Conservation (phyloP, 768 basidiomycete species). For the Phallus indusiatus region DNA sequence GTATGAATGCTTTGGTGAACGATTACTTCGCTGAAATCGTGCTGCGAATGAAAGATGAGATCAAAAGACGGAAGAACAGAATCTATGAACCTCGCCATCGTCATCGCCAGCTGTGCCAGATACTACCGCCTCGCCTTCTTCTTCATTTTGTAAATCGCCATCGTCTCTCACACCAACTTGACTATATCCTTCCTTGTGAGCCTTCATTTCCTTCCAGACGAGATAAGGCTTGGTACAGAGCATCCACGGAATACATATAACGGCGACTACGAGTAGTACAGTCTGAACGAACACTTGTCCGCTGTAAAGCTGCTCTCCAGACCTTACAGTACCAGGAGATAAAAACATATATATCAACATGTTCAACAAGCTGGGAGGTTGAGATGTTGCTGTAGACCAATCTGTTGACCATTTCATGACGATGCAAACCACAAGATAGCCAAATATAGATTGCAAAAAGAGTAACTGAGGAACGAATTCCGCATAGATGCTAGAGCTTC, state of each 20-base stretch:
- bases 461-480: slow-evolving; percentile 97
- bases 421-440: slow-evolving; percentile 90
- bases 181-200: slow-evolving; percentile 75
- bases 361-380: slow-evolving; percentile 85
- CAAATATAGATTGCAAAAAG: slow-evolving; percentile 96
- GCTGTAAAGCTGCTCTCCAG: slow-evolving; percentile 62
- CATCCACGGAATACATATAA: slow-evolving; percentile 92
- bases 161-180: slow-evolving; percentile 54
- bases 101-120: slow-evolving; percentile 61
- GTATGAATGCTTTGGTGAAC: slow-evolving; percentile 98
- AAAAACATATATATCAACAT: slow-evolving; percentile 98
- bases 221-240: slow-evolving; percentile 88
- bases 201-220: slow-evolving; percentile 81
- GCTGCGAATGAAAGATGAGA: slow-evolving; percentile 40
- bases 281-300: slow-evolving; percentile 85
- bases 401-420: slow-evolving; percentile 96
- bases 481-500: slow-evolving; percentile 75
- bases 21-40: slow-evolving; percentile 90
- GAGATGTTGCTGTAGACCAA: slow-evolving; percentile 61
- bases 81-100: slow-evolving; percentile 60
- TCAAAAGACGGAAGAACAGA: slow-evolving; percentile 11
- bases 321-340: slow-evolving; percentile 70
- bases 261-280: slow-evolving; percentile 66
- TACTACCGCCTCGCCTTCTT: slow-evolving; percentile 69
- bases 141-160: slow-evolving; percentile 59